Evolutionary conservation across 352 stramenopile species (phyloP).

Genomic region (Globisporangium cederbergense): DNA sequence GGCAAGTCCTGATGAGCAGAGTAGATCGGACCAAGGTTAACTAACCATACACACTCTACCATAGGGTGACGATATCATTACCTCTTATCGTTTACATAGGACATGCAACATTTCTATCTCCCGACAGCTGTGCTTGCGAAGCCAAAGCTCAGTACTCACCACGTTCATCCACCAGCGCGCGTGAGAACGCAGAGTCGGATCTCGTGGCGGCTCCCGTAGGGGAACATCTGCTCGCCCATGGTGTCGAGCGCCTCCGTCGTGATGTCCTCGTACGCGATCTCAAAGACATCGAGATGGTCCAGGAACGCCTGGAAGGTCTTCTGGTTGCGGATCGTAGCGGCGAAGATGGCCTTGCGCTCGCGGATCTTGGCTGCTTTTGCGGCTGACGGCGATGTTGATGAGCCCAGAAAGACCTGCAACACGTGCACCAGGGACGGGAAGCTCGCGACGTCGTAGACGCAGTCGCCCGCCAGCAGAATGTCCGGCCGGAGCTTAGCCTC

Average conservation of each 20-base stretch:
- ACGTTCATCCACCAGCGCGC: background rate
- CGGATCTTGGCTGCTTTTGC: constrained; percentile 3
- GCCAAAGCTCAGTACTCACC: too few species aligned
- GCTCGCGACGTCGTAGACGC: constrained; percentile 61
- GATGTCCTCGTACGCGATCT: constrained; percentile 68
- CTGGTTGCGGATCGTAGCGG: constrained; percentile 72
- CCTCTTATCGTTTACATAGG: background rate
- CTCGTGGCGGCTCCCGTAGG: constrained; percentile 61
- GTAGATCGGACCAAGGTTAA: too few species aligned
- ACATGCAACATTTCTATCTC: too few species aligned
- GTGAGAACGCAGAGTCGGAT: constrained; percentile 56
- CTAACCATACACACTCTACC: background rate
- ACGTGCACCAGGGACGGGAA: constrained; percentile 64
- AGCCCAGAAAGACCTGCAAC: constrained; percentile 50
- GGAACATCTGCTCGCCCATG: constrained; percentile 45
- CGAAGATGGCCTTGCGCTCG: constrained; percentile 60
- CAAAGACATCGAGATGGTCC: constrained; percentile 42
- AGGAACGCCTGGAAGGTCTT: constrained; percentile 76
- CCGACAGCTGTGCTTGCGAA: too few species aligned
- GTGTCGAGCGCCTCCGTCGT: constrained; percentile 32
- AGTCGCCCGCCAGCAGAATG: constrained; percentile 71
- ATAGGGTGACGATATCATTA: background rate
- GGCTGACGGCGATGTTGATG: too few species aligned
- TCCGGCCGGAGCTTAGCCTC: constrained; percentile 28
- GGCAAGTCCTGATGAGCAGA: background rate